Evolutionary conservation across 2,329 filamentous ascomycete genomes (phyloP), one percentile per base, ranked within the genome.

Genomic region (Fusarium marasasianum): DNA sequence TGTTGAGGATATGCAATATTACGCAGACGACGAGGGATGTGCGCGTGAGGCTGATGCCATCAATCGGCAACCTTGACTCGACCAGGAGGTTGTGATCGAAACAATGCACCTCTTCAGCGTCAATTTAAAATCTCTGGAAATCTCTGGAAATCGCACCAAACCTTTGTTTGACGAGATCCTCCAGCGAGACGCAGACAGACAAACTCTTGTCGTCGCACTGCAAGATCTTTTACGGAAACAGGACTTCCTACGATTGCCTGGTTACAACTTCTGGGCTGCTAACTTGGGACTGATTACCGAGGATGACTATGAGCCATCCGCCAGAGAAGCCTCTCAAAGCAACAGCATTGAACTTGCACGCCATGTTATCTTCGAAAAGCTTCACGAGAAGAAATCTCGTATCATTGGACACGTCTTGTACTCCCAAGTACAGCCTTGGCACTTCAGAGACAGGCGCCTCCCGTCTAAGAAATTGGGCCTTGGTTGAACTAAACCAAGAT

Each of bases 151-250:
- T n/a, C n/a, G n/a, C n/a, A n/a, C n/a, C n/a, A n/a, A n/a, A n/a
- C n/a, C n/a, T n/a, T n/a, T 20, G 5, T 47, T 45, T 29, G 12
- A 26, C 44, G 8, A 20, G 18, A 20, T 47, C 18, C 17, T 47
- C 18, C 5, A 0, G 8, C 24, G 44, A 9, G 24, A 45, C 5
- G 3, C 12, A 14, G 24, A 14, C 18, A 26, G 24, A 0, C 12
- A 45, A 6, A 12, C 24, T 45, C 44, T 45, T 13, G 5, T 45
- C 24, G 44, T 26, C 11, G 24, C 12, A 20, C 8, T 20, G 44
- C 24, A 45, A 9, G 24, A 45, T 26, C 44, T 26, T 2, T 8
- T 0, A 2, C 24, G 24, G 8, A 26, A 26, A 26, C 24, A 45
- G 24, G 24, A n/a, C n/a, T n/a, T n/a, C n/a, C n/a, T n/a, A 4